Percentiles rank a stretch among this genome's conserved stretches.
phyloP scores from a whole-genome alignment of 2,329 filamentous ascomycete species.

The Nemania serpens region DNA sequence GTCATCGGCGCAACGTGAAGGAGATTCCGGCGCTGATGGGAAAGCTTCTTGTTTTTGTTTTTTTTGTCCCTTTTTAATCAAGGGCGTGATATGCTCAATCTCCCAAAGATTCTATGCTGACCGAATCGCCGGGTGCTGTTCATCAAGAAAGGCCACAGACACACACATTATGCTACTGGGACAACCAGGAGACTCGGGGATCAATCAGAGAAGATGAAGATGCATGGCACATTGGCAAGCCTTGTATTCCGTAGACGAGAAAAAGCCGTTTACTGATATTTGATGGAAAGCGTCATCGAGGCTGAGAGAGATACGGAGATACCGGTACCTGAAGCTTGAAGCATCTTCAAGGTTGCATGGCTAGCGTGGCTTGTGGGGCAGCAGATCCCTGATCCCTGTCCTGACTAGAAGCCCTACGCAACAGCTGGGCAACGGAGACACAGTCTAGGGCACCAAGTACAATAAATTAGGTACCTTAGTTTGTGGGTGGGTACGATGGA shows the following conservation, averaged over 20 bases:
- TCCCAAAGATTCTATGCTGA: too few species aligned
- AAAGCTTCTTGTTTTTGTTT: not conserved
- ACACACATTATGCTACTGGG: too few species aligned
- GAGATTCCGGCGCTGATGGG: not conserved
- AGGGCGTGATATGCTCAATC: too few species aligned
- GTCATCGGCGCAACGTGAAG: slow-evolving; percentile 37
- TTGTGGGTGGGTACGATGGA: too few species aligned
- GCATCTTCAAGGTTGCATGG: not conserved
- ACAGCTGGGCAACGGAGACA: slow-evolving; percentile 27
- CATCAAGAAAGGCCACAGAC: too few species aligned
- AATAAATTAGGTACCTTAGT: too few species aligned
- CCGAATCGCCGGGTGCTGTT: too few species aligned
- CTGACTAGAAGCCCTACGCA: slow-evolving; percentile 16
- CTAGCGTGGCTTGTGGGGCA: not conserved
- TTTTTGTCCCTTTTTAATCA: too few species aligned
- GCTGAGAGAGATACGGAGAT: not conserved
- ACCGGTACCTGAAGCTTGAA: not conserved
- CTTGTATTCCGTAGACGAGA: not conserved
- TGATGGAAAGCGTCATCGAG: not conserved
- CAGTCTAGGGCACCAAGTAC: not conserved
- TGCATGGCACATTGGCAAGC: too few species aligned
- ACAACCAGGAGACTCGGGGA: not conserved
- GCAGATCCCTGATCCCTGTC: slow-evolving; percentile 15
- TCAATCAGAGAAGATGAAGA: not conserved
- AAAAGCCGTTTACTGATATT: not conserved